Conservation (phyloP, 306 rosid genomes). For the Begonia fuchsioides region DNA sequence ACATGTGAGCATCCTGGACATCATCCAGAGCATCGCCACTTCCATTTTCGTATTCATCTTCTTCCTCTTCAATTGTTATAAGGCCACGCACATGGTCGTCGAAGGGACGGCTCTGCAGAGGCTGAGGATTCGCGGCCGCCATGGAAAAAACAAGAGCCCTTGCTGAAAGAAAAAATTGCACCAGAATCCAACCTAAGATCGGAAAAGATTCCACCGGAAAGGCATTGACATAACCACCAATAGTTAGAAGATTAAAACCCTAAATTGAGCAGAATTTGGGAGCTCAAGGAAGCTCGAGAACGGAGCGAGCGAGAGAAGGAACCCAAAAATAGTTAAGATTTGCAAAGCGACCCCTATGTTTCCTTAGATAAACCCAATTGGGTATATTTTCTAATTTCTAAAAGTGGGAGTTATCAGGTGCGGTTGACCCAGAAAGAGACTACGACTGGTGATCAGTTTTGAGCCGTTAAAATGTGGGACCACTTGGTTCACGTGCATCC, state of each 20-base stretch:
- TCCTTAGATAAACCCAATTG: constrained; percentile 26
- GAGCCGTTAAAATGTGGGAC: too few species aligned
- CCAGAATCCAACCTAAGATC: constrained; percentile 33
- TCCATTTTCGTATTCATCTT: constrained; percentile 33
- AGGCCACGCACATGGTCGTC: constrained; percentile 28
- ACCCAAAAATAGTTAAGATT: constrained; percentile 21
- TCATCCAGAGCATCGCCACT: constrained; percentile 48
- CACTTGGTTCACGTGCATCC: too few species aligned
- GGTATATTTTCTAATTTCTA: constrained; percentile 10
- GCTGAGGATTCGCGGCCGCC: constrained; percentile 67
- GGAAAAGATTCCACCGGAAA: constrained; percentile 18
- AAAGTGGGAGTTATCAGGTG: too few species aligned
- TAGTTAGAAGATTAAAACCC: not conserved
- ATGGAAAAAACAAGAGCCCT: constrained; percentile 16
- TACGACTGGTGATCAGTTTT: too few species aligned
- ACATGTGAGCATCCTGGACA: constrained; percentile 28
- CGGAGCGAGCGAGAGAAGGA: constrained; percentile 1
- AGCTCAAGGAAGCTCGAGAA: constrained; percentile 23
- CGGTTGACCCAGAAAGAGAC: too few species aligned
- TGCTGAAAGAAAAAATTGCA: constrained; percentile 1
- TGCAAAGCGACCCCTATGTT: constrained; percentile 19
- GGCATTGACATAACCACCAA: constrained; percentile 8
- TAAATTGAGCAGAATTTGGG: constrained; percentile 6
- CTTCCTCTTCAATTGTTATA: constrained; percentile 28
- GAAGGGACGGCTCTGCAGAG: constrained; percentile 45